Evolutionary conservation across 805 yeast genomes (phyloP).

Genomic region (Lipomyces yamadae): DNA sequence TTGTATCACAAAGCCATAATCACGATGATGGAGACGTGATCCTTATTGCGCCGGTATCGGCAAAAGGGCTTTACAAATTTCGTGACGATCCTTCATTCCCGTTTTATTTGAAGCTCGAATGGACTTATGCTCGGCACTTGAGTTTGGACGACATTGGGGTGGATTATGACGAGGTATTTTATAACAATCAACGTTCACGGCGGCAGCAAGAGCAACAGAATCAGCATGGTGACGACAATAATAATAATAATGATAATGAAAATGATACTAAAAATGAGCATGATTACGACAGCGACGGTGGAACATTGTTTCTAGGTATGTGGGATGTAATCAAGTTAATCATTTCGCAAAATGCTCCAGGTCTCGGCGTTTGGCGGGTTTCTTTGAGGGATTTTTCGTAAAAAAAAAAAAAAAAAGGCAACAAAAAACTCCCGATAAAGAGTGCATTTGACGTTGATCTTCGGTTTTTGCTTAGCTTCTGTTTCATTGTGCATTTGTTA

Average conservation of each 20-base stretch:
- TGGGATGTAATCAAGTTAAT: slow-evolving; percentile 18
- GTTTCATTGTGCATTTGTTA: background rate
- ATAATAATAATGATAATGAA: background rate
- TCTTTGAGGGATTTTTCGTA: slow-evolving; percentile 6
- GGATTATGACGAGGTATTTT: slow-evolving; percentile 20
- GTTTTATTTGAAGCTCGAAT: slow-evolving; percentile 21
- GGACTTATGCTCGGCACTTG: slow-evolving; percentile 26
- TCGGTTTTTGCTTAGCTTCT: background rate
- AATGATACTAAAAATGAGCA: background rate
- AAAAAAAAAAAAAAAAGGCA: no score
- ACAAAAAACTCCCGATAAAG: no score
- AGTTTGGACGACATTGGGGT: slow-evolving; percentile 36
- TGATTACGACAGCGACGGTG: background rate
- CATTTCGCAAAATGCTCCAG: slow-evolving; percentile 31
- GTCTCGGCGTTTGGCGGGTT: slow-evolving; percentile 34
- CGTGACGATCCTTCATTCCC: slow-evolving; percentile 12
- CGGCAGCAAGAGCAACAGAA: no score
- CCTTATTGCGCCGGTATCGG: slow-evolving; percentile 44
- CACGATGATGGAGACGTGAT: slow-evolving; percentile 27
- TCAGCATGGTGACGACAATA: background rate
- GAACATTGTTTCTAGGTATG: background rate
- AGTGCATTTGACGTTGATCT: background rate
- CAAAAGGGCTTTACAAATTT: slow-evolving; percentile 22
- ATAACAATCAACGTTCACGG: slow-evolving; percentile 5
- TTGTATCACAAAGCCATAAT: slow-evolving; percentile 8